phyloP scores from a whole-genome alignment of 2,329 filamentous ascomycete species.

The Metarhizium brunneum region DNA sequence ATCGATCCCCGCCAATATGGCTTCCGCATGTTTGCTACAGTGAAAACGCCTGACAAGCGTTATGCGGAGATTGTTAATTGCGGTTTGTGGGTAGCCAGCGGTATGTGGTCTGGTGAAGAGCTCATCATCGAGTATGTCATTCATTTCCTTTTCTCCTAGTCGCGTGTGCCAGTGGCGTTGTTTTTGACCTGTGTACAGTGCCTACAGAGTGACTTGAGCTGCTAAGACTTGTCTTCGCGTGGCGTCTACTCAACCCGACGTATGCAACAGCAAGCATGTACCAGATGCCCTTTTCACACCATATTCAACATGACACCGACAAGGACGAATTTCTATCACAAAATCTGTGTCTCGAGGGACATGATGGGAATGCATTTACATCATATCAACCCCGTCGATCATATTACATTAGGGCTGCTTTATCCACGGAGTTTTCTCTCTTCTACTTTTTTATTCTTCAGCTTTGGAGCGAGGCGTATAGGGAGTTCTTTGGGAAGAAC shows the following conservation, averaged over 20 bases:
- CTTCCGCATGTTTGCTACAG: conserved; percentile 38
- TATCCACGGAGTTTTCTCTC: not conserved
- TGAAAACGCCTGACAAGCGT: conserved; percentile 40
- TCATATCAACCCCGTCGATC: not conserved
- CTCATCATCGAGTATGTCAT: conserved; percentile 35
- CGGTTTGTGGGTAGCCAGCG: conserved; percentile 40
- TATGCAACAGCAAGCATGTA: not conserved
- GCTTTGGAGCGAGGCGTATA: not conserved
- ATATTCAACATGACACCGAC: not conserved
- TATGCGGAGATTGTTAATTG: conserved; percentile 40
- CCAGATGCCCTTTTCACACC: not conserved
- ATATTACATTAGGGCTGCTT: not conserved
- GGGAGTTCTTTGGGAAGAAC: not conserved
- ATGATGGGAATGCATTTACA: not conserved
- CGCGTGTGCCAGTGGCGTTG: not conserved
- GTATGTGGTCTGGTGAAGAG: conserved; percentile 35
- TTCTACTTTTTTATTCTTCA: not conserved
- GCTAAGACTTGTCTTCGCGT: not conserved
- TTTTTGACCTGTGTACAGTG: not conserved
- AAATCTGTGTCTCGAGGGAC: not conserved
- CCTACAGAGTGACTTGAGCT: conserved; percentile 1
- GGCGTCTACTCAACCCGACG: not conserved
- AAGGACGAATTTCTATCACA: not conserved
- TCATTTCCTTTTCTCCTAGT: not conserved
- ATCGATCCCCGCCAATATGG: conserved; percentile 35